Percentiles rank a stretch among this genome's conserved stretches.
These are phyloP conservation scores for Paulownia fortunei DNA, from an alignment of 257 asterid species.

Conservation along the genomic window DNA sequence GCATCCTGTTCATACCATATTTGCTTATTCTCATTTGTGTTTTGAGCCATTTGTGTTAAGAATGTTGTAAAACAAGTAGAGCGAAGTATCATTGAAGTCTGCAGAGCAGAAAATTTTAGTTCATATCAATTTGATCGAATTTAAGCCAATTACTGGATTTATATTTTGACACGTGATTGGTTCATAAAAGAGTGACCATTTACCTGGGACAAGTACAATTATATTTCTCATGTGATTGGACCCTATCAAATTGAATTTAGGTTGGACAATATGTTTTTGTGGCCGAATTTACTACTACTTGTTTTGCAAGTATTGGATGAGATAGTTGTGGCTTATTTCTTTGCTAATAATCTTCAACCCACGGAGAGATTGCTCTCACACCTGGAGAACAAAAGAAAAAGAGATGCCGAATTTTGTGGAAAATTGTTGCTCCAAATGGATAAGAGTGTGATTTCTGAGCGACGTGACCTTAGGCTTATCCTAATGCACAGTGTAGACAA, in stretches of 20 bases:
- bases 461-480: conserved; percentile 58
- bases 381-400: neutral
- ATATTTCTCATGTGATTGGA: neutral
- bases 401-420: neutral
- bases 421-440: conserved; percentile 26
- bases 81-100: too few species aligned
- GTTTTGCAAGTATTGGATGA: neutral
- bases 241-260: too few species aligned
- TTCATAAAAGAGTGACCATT: neutral
- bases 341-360: neutral
- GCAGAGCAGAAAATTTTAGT: too few species aligned
- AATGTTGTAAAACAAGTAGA: too few species aligned
- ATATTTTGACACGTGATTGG: neutral
- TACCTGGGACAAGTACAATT: neutral
- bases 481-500: conserved; percentile 22
- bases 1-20: too few species aligned
- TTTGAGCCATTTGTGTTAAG: too few species aligned
- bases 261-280: neutral
- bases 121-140: neutral
- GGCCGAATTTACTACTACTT: neutral
- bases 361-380: neutral
- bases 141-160: neutral
- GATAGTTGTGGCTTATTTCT: conserved; percentile 12
- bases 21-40: too few species aligned
- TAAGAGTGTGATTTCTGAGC: neutral